Evolutionary conservation across 2,329 filamentous ascomycete species (phyloP).

Genomic region (Xylariaceae sp.): DNA sequence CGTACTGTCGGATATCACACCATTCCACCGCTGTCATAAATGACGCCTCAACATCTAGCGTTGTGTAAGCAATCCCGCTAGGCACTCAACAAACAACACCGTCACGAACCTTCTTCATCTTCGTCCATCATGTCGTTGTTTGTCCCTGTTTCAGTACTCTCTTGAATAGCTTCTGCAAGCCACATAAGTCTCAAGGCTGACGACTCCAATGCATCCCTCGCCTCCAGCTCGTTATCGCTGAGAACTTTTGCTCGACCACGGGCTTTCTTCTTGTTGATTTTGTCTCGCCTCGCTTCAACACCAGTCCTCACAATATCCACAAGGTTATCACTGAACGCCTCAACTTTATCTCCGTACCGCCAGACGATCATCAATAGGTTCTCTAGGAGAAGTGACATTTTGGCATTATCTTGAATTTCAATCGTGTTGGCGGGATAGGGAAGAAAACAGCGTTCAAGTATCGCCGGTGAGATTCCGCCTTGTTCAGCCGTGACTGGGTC

Average conservation of each 20-base stretch:
- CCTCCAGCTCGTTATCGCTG: constrained; percentile 49
- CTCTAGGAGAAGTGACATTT: constrained; percentile 74
- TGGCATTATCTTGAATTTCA: constrained; percentile 71
- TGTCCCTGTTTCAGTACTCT: constrained; percentile 24
- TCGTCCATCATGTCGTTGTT: constrained; percentile 28
- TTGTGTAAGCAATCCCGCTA: too few relatives aligned
- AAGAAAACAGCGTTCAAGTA: constrained; percentile 67
- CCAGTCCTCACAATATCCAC: constrained; percentile 52
- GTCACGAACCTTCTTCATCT: too few relatives aligned
- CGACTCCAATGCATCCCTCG: constrained; percentile 51
- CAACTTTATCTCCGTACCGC: constrained; percentile 37
- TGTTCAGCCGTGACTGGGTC: constrained; percentile 46
- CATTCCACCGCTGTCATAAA: too few relatives aligned
- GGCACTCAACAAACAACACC: too few relatives aligned
- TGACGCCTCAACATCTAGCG: too few relatives aligned
- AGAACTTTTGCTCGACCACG: constrained; percentile 31
- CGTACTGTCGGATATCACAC: too few relatives aligned
- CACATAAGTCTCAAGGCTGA: constrained; percentile 53
- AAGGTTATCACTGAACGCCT: constrained; percentile 47
- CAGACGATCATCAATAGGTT: constrained; percentile 64
- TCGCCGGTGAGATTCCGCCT: constrained; percentile 51
- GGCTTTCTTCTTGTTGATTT: constrained; percentile 50
- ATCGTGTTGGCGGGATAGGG: constrained; percentile 68
- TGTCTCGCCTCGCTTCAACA: constrained; percentile 56
- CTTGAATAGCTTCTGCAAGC: constrained; percentile 47